A percentile compares a stretch with the other conserved stretches of the same genome.
phyloP scores from a whole-genome alignment of 106 monocot species.

The Vanilla planifolia region DNA sequence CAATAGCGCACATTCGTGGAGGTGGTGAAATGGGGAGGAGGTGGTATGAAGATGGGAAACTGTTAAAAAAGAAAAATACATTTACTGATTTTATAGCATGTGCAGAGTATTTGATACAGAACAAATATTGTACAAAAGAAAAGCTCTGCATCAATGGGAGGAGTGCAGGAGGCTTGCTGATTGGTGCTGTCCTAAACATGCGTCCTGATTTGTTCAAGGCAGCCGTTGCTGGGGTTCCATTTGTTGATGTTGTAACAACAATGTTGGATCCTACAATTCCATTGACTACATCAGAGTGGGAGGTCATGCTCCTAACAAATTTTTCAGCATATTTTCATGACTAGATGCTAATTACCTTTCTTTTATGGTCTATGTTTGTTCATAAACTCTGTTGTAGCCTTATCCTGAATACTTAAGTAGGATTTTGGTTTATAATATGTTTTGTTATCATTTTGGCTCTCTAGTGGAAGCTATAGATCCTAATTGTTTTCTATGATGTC shows the following conservation, averaged over 20 bases:
- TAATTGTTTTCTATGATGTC: neutral
- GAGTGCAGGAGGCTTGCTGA: slow-evolving; percentile 95
- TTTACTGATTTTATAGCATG: slow-evolving; percentile 88
- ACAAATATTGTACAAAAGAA: slow-evolving; percentile 77
- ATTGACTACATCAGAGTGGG: slow-evolving; percentile 94
- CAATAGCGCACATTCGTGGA: slow-evolving; percentile 85
- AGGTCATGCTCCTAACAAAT: slow-evolving; percentile 37
- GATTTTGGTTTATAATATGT: too few species aligned
- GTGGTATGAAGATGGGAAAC: slow-evolving; percentile 94
- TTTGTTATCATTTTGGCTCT: too few species aligned
- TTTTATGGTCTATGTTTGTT: neutral
- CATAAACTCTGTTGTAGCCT: neutral
- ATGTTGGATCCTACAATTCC: slow-evolving; percentile 98
- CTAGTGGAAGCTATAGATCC: neutral
- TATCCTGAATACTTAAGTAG: too few species aligned
- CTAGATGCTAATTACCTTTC: neutral
- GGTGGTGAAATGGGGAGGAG: slow-evolving; percentile 89
- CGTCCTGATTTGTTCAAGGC: slow-evolving; percentile 91
- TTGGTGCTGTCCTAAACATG: slow-evolving; percentile 93
- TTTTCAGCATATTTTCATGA: neutral
- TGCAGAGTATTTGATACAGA: slow-evolving; percentile 86
- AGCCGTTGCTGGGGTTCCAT: slow-evolving; percentile 90
- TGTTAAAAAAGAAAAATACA: slow-evolving; percentile 66
- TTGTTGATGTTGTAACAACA: slow-evolving; percentile 94
- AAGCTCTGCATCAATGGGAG: slow-evolving; percentile 87